phyloP scores from a whole-genome alignment of 164 flowering plant species.

The Vitis rotundifolia region DNA sequence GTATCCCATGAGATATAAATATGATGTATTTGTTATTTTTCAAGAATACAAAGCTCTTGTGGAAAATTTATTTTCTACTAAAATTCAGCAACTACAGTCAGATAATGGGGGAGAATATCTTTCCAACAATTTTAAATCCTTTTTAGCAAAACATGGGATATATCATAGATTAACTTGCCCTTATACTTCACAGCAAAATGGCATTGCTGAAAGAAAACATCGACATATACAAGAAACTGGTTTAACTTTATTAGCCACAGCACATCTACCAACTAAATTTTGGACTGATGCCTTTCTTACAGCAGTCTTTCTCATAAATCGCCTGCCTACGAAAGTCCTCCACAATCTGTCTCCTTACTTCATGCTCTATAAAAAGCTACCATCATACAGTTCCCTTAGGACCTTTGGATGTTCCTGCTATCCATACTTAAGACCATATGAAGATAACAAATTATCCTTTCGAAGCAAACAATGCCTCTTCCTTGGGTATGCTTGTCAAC shows the following conservation, averaged over 20 bases:
- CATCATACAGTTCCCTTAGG: neutral
- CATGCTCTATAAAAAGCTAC: too few species aligned
- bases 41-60: constrained; percentile 8
- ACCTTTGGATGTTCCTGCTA: constrained; percentile 4
- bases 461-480: constrained; percentile 1
- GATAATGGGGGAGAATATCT: constrained; percentile 5
- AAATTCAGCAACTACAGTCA: constrained; percentile 6
- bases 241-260: constrained; percentile 4
- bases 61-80: constrained; percentile 4
- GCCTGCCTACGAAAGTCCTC: too few species aligned
- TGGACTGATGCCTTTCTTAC: constrained; percentile 1
- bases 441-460: neutral
- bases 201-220: too few species aligned
- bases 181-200: too few species aligned
- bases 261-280: constrained; percentile 1
- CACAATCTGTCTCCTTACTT: too few species aligned
- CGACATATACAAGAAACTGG: constrained; percentile 6
- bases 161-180: too few species aligned
- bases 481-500: constrained; percentile 2
- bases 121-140: constrained; percentile 1
- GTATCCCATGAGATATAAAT: constrained; percentile 3
- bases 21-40: constrained; percentile 2
- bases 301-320: too few species aligned
- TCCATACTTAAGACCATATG: neutral
- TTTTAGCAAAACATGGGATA: constrained; percentile 7